Base-by-base conservation (phyloP, 164 flowering plant genomes). In the Protea cynaroides region DNA sequence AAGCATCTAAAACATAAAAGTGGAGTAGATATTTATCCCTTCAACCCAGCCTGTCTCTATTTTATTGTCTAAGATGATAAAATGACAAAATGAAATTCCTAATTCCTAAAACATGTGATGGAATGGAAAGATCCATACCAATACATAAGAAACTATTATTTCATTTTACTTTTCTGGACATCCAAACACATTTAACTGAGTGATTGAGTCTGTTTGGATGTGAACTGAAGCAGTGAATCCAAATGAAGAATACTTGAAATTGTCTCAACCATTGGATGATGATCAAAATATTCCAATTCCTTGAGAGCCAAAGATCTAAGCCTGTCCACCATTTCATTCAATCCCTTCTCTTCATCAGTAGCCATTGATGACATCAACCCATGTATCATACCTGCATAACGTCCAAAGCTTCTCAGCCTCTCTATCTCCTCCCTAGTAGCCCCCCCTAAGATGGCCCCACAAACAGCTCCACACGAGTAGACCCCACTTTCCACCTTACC, bases 371-470 rank as follows among this genome's bases (percentile, higher is more conserved):
- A 2, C 34, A 71, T 40, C 6, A 49, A 14, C 24, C 79, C 80
- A 56, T 65, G 56, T 15, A 78, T 69, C 75, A 70, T 75, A 10
- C 86, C 86, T 0, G 71, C 78, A 47, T 73, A 72, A 1, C 71
- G 38, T 18, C 89, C 89, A 54, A 38, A 85, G 34, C 34, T 29
- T 44, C 84, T 79, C 67, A 85, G 17, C 53, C 25, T 80, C 74
- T 78, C 81, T 3, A 83, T 69, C 51, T 85, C 84, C 54, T 77
- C 84, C 58, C 81, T 84, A 13, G 52, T 71, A 46, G 83, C 85
- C 7, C 86, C 89, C 22, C 85, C 89, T 53, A 85, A 15, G 25
- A 85, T 81, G 10, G 85, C 84, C 55, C 89, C 89, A 73, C 85
- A 80, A 1, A 82, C 83, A 0, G 76, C 86, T 1, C 74, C 86